A percentile compares a stretch with the other conserved stretches of the same genome.
Conservation (phyloP, 2,329 filamentous ascomycete genomes). For the Dissoconium aciculare region DNA sequence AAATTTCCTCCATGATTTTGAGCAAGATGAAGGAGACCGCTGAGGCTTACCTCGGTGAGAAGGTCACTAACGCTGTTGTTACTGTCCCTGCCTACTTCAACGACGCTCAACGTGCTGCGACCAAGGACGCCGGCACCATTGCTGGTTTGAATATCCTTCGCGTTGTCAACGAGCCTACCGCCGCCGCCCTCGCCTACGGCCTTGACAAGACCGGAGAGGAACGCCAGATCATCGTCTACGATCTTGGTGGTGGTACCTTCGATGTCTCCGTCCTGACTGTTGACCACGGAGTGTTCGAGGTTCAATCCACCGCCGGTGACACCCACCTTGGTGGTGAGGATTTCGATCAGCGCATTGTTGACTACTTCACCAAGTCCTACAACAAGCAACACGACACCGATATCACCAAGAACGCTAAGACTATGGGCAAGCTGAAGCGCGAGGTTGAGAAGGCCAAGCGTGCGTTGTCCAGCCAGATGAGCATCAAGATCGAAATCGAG, state of each 20-base stretch:
- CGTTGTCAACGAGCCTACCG: slow-evolving; percentile 96
- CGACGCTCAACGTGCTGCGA: slow-evolving; percentile 93
- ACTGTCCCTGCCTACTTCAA: slow-evolving; percentile 99
- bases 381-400: slow-evolving; percentile 97
- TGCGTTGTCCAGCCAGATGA: slow-evolving; percentile 46
- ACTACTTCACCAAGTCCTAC: slow-evolving; percentile 90
- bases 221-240: slow-evolving; percentile 84
- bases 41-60: slow-evolving; percentile 79
- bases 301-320: slow-evolving; percentile 98
- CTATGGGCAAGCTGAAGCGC: slow-evolving; percentile 98
- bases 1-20: slow-evolving; percentile 66
- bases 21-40: slow-evolving; percentile 95
- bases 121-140: slow-evolving; percentile 96
- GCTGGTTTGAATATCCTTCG: slow-evolving; percentile 90
- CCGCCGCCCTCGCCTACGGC: slow-evolving; percentile 88
- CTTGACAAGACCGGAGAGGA: slow-evolving; percentile 85
- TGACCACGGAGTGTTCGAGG: slow-evolving; percentile 95
- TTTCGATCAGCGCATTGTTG: slow-evolving; percentile 96
- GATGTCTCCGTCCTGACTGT: slow-evolving; percentile 97
- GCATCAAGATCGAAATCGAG: slow-evolving; percentile 60
- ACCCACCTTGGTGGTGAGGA: slow-evolving; percentile 97
- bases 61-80: slow-evolving; percentile 88
- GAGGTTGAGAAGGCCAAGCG: slow-evolving; percentile 99
- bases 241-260: slow-evolving; percentile 96
- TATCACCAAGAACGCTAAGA: slow-evolving; percentile 85